A percentile compares a stretch with the other conserved stretches of the same genome.
Evolutionary conservation across 1,139 yeast genomes (phyloP).

Genomic region (Eremothecium cymbalariae): DNA sequence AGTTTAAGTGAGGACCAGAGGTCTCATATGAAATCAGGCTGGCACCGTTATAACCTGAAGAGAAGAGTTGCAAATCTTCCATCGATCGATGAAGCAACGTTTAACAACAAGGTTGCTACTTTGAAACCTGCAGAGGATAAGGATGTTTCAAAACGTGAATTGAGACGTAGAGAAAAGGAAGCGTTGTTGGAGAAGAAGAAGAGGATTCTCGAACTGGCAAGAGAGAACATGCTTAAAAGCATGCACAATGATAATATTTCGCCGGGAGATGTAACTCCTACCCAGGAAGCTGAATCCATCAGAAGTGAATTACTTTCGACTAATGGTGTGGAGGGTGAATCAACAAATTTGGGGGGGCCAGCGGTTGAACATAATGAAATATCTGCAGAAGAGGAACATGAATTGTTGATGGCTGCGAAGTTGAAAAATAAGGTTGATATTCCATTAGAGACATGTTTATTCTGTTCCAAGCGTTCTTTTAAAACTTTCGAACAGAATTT

Average conservation of each 20-base stretch:
- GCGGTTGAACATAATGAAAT: constrained; percentile 10
- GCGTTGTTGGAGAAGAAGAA: constrained; percentile 55
- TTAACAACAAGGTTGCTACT: constrained; percentile 64
- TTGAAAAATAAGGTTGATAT: constrained; percentile 57
- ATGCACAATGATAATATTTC: no score
- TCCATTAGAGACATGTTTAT: constrained; percentile 67
- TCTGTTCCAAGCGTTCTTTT: constrained; percentile 52
- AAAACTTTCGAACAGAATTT: constrained; percentile 52
- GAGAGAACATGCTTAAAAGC: constrained; percentile 41
- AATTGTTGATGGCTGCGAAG: constrained; percentile 47
- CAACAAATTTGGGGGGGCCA: constrained; percentile 10
- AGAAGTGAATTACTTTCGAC: constrained; percentile 29
- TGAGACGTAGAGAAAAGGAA: constrained; percentile 56
- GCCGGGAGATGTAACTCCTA: constrained; percentile 8
- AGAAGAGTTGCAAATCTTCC: constrained; percentile 86
- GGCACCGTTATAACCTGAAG: constrained; percentile 89
- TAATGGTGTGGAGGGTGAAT: constrained; percentile 9
- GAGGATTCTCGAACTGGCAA: constrained; percentile 53
- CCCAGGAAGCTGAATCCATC: constrained; percentile 10
- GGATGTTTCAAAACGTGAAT: constrained; percentile 51
- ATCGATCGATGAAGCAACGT: constrained; percentile 65
- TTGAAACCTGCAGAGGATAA: constrained; percentile 45
- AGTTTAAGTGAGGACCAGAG: constrained; percentile 75
- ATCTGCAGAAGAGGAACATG: constrained; percentile 26
- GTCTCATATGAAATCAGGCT: constrained; percentile 81